Conservation (phyloP, 176 grass and related monocot genomes). For the Canna indica region DNA sequence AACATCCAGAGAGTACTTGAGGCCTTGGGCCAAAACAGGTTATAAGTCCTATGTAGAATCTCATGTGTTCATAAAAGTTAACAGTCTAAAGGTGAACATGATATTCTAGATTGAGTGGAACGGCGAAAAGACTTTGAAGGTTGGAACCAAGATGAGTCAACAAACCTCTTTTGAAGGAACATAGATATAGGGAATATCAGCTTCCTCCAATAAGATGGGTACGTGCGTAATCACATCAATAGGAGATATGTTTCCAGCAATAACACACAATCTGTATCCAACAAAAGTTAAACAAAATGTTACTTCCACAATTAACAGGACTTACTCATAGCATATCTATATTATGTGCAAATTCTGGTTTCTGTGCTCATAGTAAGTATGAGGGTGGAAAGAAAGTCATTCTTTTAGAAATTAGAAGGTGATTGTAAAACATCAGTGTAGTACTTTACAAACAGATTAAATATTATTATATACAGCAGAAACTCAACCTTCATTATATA, state of each 20-base stretch:
- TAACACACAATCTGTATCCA: constrained; percentile 57
- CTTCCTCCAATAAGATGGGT: constrained; percentile 81
- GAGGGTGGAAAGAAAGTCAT: neutral
- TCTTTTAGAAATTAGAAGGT: too few species aligned
- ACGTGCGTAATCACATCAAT: constrained; percentile 96
- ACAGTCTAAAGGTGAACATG: too few species aligned
- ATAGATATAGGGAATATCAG: constrained; percentile 76
- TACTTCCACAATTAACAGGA: neutral
- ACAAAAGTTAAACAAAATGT: neutral
- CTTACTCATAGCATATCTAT: neutral
- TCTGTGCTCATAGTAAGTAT: neutral
- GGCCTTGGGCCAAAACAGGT: too few species aligned
- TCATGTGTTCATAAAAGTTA: too few species aligned
- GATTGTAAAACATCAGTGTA: neutral
- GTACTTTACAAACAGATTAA: too few species aligned
- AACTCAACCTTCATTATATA: too few species aligned
- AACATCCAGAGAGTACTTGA: too few species aligned
- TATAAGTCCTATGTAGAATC: too few species aligned
- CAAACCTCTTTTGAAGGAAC: constrained; percentile 75
- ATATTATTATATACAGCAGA: too few species aligned
- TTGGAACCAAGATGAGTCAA: neutral
- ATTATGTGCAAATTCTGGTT: neutral
- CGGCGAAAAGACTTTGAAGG: too few species aligned
- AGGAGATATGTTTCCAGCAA: constrained; percentile 88
- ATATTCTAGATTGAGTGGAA: too few species aligned